Conservation (phyloP, 208 protist species). For the Angomonas desouzai region DNA sequence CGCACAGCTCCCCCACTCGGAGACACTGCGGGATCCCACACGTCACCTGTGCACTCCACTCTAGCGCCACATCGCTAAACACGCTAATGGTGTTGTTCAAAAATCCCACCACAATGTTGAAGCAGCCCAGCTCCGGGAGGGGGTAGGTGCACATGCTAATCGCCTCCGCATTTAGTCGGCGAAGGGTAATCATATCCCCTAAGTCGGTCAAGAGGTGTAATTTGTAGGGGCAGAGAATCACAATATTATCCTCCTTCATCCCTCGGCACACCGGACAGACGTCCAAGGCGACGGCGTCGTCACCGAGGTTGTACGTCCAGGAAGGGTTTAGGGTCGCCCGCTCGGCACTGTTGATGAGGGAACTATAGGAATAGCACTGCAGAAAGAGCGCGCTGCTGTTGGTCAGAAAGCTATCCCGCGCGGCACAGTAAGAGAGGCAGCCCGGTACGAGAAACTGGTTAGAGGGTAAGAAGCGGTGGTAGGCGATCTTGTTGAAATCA, state of each 20-base stretch:
- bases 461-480: constrained; percentile 60
- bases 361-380: constrained; percentile 59
- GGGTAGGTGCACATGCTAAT: constrained; percentile 55
- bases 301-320: constrained; percentile 82
- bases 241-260: constrained; percentile 55
- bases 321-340: constrained; percentile 26
- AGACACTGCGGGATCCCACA: constrained; percentile 49
- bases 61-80: constrained; percentile 77
- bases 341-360: constrained; percentile 10
- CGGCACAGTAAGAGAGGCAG: constrained; percentile 51
- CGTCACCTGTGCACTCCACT: constrained; percentile 80
- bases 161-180: constrained; percentile 73
- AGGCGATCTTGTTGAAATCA: constrained; percentile 79
- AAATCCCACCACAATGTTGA: constrained; percentile 87
- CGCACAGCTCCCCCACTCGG: constrained; percentile 51
- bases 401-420: constrained; percentile 64
- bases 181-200: constrained; percentile 43
- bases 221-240: constrained; percentile 72
- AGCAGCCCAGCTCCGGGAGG: constrained; percentile 29
- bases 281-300: constrained; percentile 78
- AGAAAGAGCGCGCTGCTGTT: constrained; percentile 79
- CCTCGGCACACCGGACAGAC: constrained; percentile 57
- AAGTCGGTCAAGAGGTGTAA: constrained; percentile 64
- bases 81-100: constrained; percentile 68
- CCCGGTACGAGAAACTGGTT: constrained; percentile 81